A percentile compares a stretch with the other conserved stretches of the same genome.
Conservation (phyloP, 192 early-diverging fungal species). For the Coemansia asiatica region DNA sequence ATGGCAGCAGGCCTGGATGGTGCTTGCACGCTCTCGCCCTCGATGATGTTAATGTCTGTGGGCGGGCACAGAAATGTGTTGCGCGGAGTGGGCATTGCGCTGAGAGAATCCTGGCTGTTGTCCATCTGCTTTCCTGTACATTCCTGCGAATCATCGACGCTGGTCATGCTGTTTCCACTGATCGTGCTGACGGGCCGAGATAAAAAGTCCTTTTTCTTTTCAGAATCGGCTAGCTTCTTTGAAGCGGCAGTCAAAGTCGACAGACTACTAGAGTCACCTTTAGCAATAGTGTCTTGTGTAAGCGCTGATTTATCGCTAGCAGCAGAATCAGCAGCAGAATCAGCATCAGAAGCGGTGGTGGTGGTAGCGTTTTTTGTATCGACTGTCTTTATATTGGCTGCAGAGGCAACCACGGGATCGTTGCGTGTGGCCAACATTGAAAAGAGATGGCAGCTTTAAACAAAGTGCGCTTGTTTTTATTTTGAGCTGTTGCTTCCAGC, state of each 20-base stretch:
- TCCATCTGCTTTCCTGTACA: slow-evolving; percentile 22
- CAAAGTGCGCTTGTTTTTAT: not conserved
- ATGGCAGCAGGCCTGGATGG: not conserved
- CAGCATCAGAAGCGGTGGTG: too few species aligned
- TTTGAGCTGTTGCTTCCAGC: not conserved
- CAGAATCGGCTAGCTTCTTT: slow-evolving; percentile 18
- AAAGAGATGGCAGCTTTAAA: not conserved
- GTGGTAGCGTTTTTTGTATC: too few species aligned
- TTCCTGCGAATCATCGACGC: slow-evolving; percentile 24
- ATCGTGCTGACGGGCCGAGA: slow-evolving; percentile 51
- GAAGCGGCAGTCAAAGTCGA: slow-evolving; percentile 19
- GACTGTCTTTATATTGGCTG: not conserved
- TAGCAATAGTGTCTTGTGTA: not conserved
- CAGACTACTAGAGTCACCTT: slow-evolving; percentile 5
- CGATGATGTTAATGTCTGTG: slow-evolving; percentile 36
- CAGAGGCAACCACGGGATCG: not conserved
- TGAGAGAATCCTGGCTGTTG: slow-evolving; percentile 47
- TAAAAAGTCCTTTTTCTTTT: slow-evolving; percentile 18
- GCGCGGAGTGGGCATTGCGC: slow-evolving; percentile 54
- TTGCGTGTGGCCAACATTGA: not conserved
- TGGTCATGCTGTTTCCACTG: slow-evolving; percentile 47
- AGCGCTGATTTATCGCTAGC: not conserved
- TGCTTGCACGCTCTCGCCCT: slow-evolving; percentile 13
- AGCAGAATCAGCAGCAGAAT: too few species aligned
- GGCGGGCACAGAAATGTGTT: slow-evolving; percentile 53